Conservation (phyloP, 768 basidiomycete species). For the Suillus spraguei region DNA sequence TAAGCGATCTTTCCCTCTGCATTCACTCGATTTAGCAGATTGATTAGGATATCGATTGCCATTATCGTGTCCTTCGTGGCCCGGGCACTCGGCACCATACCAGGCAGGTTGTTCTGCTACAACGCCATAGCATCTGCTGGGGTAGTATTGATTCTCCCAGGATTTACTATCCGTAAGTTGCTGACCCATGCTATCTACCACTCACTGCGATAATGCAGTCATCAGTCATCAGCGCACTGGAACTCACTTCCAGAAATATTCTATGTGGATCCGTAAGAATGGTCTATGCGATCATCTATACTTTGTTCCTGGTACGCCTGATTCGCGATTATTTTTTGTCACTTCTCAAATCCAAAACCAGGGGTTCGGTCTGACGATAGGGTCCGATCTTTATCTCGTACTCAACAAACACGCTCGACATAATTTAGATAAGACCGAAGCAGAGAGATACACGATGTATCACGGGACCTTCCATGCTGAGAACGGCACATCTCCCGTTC, state of each 20-base stretch:
- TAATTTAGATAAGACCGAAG: slow-evolving; percentile 33
- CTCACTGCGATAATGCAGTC: slow-evolving; percentile 1
- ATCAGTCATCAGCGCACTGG: slow-evolving; percentile 75
- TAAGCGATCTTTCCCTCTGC: slow-evolving; percentile 42
- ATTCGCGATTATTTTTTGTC: slow-evolving; percentile 1
- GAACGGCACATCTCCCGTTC: slow-evolving; percentile 48
- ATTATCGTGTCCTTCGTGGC: slow-evolving; percentile 86
- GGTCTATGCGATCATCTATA: slow-evolving; percentile 87
- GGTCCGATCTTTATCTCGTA: slow-evolving; percentile 78
- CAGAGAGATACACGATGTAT: slow-evolving; percentile 42
- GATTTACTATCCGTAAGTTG: slow-evolving; percentile 75
- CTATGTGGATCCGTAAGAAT: slow-evolving; percentile 82
- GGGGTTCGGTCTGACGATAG: slow-evolving; percentile 86
- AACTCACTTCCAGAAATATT: slow-evolving; percentile 79
- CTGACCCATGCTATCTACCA: slow-evolving; percentile 9
- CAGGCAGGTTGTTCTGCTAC: slow-evolving; percentile 81
- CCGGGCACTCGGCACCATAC: slow-evolving; percentile 75
- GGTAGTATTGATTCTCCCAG: slow-evolving; percentile 88
- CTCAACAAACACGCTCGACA: slow-evolving; percentile 60
- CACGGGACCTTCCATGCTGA: slow-evolving; percentile 57
- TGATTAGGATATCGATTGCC: slow-evolving; percentile 75
- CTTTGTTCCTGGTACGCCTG: slow-evolving; percentile 63
- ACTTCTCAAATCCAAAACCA: slow-evolving; percentile 27
- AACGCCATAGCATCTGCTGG: slow-evolving; percentile 88
- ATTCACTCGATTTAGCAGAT: neutral